Evolutionary conservation across 2,329 filamentous ascomycete species (phyloP), one percentile per base, ranked within the genome.

Genomic region (Neofusicoccum cordaticola): DNA sequence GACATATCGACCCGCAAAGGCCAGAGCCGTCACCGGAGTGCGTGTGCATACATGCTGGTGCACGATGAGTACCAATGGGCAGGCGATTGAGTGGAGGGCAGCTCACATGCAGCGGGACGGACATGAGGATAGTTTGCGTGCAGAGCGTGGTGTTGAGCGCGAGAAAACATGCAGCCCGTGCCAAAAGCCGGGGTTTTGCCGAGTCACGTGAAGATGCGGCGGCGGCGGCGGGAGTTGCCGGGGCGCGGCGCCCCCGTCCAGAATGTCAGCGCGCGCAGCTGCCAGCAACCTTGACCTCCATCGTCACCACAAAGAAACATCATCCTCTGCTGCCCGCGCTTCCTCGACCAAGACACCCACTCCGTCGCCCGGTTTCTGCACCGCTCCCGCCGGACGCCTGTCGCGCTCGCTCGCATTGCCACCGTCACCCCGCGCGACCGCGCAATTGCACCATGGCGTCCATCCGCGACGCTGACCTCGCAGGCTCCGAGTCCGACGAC

Each of bases 401-500:
- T 34, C 13, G 17, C 35, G 5, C 45, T 4, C 22, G 9, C 42
- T 27, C 57, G 22, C 37, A 12, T 22, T 17, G 17, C 42, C 52
- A 15, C 22, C n/a, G 4, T 34, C n/a, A 19, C 34, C 15, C 42
- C 15, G 56, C 58, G 45, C 58, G 8, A 41, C 45, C 19, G 45
- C 42, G 41, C 41, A 60, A 60, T 37, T 47, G 27, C 44, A 42
- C 27, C 42, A 64, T 64, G 62, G 61, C 61, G 39, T 48, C 51
- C 44, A 57, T 31, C 37, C 62, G 45, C 27, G 62, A 64, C 44
- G 52, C 52, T 41, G 62, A 64, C 52, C 62, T 64, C 22, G 62
- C 62, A 5, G 82, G 80, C 39, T 84, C 83, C 62, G 84, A 85
- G 56, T 90, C 91, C 64, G 89, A 90, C 50, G 91, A 95, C 58